Evolutionary conservation across 768 basidiomycete genomes (phyloP).

Genomic region (Xerocomellus dryophilus): DNA sequence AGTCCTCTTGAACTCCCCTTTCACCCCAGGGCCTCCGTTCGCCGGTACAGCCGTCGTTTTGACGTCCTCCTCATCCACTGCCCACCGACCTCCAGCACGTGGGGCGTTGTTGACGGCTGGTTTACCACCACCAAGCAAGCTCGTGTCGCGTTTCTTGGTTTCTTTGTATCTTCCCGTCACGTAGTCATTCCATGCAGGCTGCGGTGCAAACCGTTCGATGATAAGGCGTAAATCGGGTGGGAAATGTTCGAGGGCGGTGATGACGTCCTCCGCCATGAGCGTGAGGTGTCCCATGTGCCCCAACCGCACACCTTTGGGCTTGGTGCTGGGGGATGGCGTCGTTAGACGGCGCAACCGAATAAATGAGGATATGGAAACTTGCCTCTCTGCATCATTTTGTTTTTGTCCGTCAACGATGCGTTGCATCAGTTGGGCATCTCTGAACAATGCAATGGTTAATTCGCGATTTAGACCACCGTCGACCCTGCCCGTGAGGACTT

Average conservation of each 20-base stretch:
- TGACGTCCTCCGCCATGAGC: constrained; percentile 92
- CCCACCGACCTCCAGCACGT: constrained; percentile 47
- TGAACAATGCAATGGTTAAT: constrained; percentile 78
- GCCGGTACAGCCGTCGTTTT: constrained; percentile 22
- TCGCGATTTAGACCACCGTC: constrained; percentile 83
- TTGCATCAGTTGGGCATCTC: constrained; percentile 79
- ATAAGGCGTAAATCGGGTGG: constrained; percentile 69
- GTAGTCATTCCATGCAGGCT: constrained; percentile 85
- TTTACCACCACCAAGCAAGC: constrained; percentile 83
- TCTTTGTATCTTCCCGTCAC: constrained; percentile 83
- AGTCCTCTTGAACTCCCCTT: constrained; percentile 60
- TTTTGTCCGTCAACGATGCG: constrained; percentile 85
- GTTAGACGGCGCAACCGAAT: constrained; percentile 3
- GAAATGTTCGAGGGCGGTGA: constrained; percentile 84
- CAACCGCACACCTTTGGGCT: constrained; percentile 74
- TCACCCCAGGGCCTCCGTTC: constrained; percentile 29
- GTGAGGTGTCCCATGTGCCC: constrained; percentile 98
- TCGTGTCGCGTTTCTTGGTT: constrained; percentile 77
- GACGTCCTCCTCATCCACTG: constrained; percentile 65
- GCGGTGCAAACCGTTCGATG: constrained; percentile 67
- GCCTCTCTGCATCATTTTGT: constrained; percentile 76
- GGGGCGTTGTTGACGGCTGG: constrained; percentile 49
- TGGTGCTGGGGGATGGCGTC: constrained; percentile 42
- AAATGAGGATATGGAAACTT: constrained; percentile 18
- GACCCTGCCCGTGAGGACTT: constrained; percentile 85